Percentiles rank a stretch among this genome's conserved stretches.
These are phyloP conservation scores for Cucurbita maxima DNA, from an alignment of 306 rosid species.

Conservation along the genomic window DNA sequence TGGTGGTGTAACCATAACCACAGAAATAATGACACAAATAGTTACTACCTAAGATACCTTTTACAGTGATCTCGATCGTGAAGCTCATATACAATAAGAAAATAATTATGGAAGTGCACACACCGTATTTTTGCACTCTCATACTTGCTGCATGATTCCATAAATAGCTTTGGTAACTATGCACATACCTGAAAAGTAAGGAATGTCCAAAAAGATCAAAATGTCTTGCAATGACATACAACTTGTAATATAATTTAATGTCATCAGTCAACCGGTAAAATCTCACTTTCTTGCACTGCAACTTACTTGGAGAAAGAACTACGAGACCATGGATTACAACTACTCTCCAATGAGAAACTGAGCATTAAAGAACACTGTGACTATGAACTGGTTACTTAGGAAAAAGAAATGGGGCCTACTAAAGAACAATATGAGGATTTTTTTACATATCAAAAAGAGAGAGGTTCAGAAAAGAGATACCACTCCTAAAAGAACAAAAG, in stretches of 20 bases:
- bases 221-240: not conserved
- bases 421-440: not conserved
- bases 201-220: not conserved
- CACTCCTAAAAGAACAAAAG: not conserved
- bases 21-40: not conserved
- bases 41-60: not conserved
- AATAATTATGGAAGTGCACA: constrained; percentile 22
- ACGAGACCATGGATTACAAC: not conserved
- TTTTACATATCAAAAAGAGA: too few species aligned
- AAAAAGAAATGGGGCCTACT: not conserved
- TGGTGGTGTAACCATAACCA: constrained; percentile 9
- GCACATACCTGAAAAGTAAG: constrained; percentile 56
- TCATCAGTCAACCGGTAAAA: not conserved
- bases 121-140: constrained; percentile 86
- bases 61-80: not conserved
- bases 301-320: not conserved
- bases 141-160: constrained; percentile 91
- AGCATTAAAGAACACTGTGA: not conserved
- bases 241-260: not conserved
- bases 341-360: not conserved
- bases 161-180: constrained; percentile 92
- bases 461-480: too few species aligned
- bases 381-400: not conserved
- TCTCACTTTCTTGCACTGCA: not conserved
- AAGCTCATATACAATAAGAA: not conserved